Percentiles rank a stretch among this genome's conserved stretches.
Evolutionary conservation across 371 early-diverging fungal genomes (phyloP).

Genomic region (Funneliformis caledonium): DNA sequence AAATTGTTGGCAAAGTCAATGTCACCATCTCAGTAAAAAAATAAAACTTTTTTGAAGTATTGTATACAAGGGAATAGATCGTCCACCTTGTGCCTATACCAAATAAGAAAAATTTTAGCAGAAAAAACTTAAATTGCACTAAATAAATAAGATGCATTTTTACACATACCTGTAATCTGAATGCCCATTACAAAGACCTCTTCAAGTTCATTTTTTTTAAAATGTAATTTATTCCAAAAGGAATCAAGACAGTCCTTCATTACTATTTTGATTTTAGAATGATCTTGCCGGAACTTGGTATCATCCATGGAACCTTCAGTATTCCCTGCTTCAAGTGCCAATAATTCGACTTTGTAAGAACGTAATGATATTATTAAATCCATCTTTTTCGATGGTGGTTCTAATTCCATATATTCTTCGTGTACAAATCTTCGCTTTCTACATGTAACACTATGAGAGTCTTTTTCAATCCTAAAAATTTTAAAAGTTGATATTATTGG

Average conservation of each 20-base stretch:
- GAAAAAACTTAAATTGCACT: too few relatives aligned
- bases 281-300: slow-evolving; percentile 21
- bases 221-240: slow-evolving; percentile 34
- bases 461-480: too few relatives aligned
- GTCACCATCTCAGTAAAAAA: too few relatives aligned
- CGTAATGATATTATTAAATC: slow-evolving; percentile 34
- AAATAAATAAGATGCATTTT: slow-evolving; percentile 6
- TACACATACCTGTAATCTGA: slow-evolving; percentile 31
- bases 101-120: slow-evolving; percentile 28
- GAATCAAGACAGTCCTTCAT: slow-evolving; percentile 25
- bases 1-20: slow-evolving; percentile 26
- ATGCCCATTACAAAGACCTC: slow-evolving; percentile 25
- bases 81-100: slow-evolving; percentile 25
- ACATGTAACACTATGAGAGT: too few relatives aligned
- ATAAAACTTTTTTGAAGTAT: too few relatives aligned
- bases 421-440: too few relatives aligned
- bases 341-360: slow-evolving; percentile 2
- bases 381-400: neutral
- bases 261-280: slow-evolving; percentile 22
- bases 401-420: neutral
- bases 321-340: slow-evolving; percentile 26
- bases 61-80: slow-evolving; percentile 29
- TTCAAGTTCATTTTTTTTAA: slow-evolving; percentile 30
- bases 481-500: too few relatives aligned
- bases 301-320: slow-evolving; percentile 25